phyloP scores from a whole-genome alignment of 1,284 basidiomycete species.

The Austropuccinia psidii region DNA sequence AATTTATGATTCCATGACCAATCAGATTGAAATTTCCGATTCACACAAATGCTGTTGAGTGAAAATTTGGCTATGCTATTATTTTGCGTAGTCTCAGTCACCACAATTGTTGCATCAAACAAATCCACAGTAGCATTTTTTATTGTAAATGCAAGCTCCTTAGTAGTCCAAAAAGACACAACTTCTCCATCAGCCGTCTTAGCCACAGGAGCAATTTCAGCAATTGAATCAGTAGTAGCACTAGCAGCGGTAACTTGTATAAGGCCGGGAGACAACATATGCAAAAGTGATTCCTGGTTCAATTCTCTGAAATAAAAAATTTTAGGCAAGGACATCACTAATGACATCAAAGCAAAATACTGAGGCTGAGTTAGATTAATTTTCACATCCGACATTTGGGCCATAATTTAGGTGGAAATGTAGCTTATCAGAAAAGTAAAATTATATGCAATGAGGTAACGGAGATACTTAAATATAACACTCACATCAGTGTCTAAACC shows the following conservation, averaged over 20 bases:
- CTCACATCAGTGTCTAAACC: too few species aligned
- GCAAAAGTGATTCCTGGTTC: slow-evolving; percentile 5
- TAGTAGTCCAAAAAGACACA: slow-evolving; percentile 55
- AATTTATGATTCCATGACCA: slow-evolving; percentile 79
- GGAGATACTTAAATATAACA: too few species aligned
- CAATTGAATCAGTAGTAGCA: too few species aligned
- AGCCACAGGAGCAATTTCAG: too few species aligned
- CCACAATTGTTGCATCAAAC: slow-evolving; percentile 65
- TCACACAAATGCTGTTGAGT: slow-evolving; percentile 68
- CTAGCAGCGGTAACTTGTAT: too few species aligned
- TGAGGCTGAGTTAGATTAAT: slow-evolving; percentile 84
- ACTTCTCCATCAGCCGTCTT: slow-evolving; percentile 55
- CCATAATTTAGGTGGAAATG: too few species aligned
- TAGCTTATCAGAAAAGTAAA: too few species aligned
- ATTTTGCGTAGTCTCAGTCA: slow-evolving; percentile 59
- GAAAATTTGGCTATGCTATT: slow-evolving; percentile 80
- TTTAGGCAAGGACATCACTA: slow-evolving; percentile 67
- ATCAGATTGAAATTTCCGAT: slow-evolving; percentile 75
- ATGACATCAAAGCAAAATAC: slow-evolving; percentile 65
- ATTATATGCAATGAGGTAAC: too few species aligned
- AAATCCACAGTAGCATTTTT: slow-evolving; percentile 77
- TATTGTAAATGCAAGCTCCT: slow-evolving; percentile 72
- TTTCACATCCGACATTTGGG: slow-evolving; percentile 82
- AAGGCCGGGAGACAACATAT: too few species aligned
- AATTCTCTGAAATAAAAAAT: slow-evolving; percentile 52